phyloP scores from a whole-genome alignment of 2,329 filamentous ascomycete species.

The Colletotrichum truncatum region DNA sequence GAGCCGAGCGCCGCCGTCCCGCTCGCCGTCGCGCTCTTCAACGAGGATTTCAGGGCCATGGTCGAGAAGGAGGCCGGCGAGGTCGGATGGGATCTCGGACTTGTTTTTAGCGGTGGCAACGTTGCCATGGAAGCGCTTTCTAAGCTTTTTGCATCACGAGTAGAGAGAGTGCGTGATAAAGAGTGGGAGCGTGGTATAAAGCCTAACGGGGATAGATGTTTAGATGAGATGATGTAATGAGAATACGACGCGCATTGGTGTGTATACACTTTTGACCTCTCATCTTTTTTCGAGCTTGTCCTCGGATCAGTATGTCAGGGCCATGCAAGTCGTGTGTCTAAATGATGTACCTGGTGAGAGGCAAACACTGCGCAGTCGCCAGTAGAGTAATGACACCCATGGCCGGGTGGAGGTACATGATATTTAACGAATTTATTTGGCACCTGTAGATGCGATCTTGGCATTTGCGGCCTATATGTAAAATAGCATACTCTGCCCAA shows the following conservation, averaged over 20 bases:
- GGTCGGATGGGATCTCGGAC: slow-evolving; percentile 76
- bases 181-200: too few relatives aligned
- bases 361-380: too few relatives aligned
- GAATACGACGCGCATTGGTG: too few relatives aligned
- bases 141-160: slow-evolving; percentile 52
- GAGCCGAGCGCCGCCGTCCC: slow-evolving; percentile 90
- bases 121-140: slow-evolving; percentile 63
- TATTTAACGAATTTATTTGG: background rate
- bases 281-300: too few relatives aligned
- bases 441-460: background rate
- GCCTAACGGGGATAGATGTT: too few relatives aligned
- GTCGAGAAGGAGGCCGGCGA: slow-evolving; percentile 77
- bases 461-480: background rate
- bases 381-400: too few relatives aligned
- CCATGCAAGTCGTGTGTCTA: too few relatives aligned
- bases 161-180: too few relatives aligned
- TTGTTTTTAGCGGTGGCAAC: slow-evolving; percentile 71
- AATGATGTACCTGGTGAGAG: too few relatives aligned
- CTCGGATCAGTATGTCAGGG: too few relatives aligned
- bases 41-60: slow-evolving; percentile 81
- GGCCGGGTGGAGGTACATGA: background rate
- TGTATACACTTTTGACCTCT: too few relatives aligned
- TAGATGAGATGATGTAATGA: too few relatives aligned
- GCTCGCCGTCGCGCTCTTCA: slow-evolving; percentile 82
- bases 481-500: background rate